phyloP scores from a whole-genome alignment of 192 early-diverging fungal genomes.

The Coemansia sp. region DNA sequence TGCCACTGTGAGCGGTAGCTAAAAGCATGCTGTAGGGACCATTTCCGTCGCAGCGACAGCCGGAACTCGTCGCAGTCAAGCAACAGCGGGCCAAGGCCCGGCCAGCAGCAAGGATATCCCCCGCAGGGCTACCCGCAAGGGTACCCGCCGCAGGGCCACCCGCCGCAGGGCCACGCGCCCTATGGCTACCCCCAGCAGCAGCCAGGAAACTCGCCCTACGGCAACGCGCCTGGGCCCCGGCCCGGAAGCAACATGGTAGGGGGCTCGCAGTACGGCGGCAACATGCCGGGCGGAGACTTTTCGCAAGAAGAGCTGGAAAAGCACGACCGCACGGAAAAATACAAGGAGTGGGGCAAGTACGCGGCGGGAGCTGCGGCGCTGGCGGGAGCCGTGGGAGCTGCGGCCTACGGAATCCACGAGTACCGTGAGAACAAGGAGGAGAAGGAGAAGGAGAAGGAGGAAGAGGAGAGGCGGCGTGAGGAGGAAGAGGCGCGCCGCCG shows the following conservation, averaged over 20 bases:
- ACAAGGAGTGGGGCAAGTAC: conserved; percentile 38
- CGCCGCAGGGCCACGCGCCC: conserved; percentile 18
- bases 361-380: conserved; percentile 27
- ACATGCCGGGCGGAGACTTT: conserved; percentile 39
- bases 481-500: conserved; percentile 20
- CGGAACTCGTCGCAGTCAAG: conserved; percentile 10
- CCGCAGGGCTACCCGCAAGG: conserved; percentile 18
- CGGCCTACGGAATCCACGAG: conserved; percentile 45
- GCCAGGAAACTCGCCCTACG: conserved; percentile 8
- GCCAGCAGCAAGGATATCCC: conserved; percentile 3
- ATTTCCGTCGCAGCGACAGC: conserved; percentile 12
- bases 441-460: conserved; percentile 17
- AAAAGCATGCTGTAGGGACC: conserved; percentile 8
- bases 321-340: conserved; percentile 22
- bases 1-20: neutral
- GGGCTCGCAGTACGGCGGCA: conserved; percentile 29
- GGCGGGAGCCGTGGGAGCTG: conserved; percentile 28
- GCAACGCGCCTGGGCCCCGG: conserved; percentile 18
- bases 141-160: conserved; percentile 9
- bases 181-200: conserved; percentile 15
- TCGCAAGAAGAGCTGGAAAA: conserved; percentile 42
- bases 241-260: conserved; percentile 34
- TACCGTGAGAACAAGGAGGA: conserved; percentile 33
- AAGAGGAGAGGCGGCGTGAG: conserved; percentile 19
- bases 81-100: neutral